Evolutionary conservation across 2,329 filamentous ascomycete genomes (phyloP).

Genomic region (Cladophialophora yegresii): DNA sequence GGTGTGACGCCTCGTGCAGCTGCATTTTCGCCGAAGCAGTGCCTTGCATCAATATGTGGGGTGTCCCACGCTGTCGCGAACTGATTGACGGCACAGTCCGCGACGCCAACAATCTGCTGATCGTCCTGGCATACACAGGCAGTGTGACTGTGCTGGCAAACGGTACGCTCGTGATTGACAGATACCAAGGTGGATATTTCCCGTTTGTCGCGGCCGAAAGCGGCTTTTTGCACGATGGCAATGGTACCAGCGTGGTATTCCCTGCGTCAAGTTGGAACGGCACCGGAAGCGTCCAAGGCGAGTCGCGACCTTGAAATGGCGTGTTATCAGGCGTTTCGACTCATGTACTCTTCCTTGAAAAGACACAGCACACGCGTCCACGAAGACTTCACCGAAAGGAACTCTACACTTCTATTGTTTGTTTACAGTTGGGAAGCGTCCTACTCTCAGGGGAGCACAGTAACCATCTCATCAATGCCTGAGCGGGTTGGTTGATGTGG

Average conservation of each 20-base stretch:
- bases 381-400: neutral
- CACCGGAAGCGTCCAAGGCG: neutral
- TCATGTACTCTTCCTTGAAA: neutral
- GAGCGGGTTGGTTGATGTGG: neutral
- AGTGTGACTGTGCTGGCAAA: conserved; percentile 13
- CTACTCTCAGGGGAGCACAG: neutral
- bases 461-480: too few relatives aligned
- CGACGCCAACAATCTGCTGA: conserved; percentile 2
- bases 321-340: neutral
- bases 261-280: neutral
- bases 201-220: conserved; percentile 1
- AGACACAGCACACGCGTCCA: neutral
- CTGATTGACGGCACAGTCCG: conserved; percentile 19
- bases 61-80: conserved; percentile 19
- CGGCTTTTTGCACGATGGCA: neutral
- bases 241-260: neutral
- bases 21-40: conserved; percentile 18
- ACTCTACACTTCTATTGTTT: neutral
- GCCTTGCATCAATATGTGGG: conserved; percentile 22
- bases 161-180: conserved; percentile 16
- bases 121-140: conserved; percentile 13
- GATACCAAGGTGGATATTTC: conserved; percentile 1
- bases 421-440: neutral
- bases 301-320: neutral
- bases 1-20: conserved; percentile 23